A percentile compares a stretch with the other conserved stretches of the same genome.
Evolutionary conservation across 306 rosid species (phyloP).

Genomic region (Prunus armeniaca): DNA sequence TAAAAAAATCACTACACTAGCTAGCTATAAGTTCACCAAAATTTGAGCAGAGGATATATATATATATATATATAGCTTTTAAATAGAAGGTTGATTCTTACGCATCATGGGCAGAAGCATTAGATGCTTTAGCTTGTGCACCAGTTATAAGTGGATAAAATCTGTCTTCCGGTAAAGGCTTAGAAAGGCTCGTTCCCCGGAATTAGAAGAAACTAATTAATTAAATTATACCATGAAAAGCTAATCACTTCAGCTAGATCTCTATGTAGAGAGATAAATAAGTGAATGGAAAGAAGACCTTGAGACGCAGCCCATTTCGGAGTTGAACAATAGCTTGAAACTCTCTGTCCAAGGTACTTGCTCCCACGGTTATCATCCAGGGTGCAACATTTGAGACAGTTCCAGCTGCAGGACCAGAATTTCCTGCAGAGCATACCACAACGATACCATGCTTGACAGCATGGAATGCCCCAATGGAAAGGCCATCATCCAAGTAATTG

Average conservation of each 20-base stretch:
- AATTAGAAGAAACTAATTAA: neutral
- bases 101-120: constrained; percentile 34
- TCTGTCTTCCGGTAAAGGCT: constrained; percentile 31
- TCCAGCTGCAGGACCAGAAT: constrained; percentile 45
- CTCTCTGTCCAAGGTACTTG: constrained; percentile 65
- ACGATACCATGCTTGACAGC: constrained; percentile 51
- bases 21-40: no score
- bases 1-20: no score
- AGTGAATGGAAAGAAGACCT: constrained; percentile 24
- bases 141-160: constrained; percentile 54
- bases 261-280: neutral
- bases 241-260: neutral
- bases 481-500: constrained; percentile 28
- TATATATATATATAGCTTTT: neutral
- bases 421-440: constrained; percentile 59
- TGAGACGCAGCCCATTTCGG: constrained; percentile 38
- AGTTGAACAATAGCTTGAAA: constrained; percentile 45
- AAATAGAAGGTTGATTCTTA: constrained; percentile 23
- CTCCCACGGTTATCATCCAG: constrained; percentile 74
- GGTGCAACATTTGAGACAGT: constrained; percentile 56
- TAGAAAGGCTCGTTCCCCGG: constrained; percentile 59
- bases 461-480: constrained; percentile 62
- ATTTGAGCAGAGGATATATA: no score
- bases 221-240: neutral
- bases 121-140: constrained; percentile 32